Conservation (phyloP, 108 stramenopile genomes). For the Cylindrotheca fusiformis region DNA sequence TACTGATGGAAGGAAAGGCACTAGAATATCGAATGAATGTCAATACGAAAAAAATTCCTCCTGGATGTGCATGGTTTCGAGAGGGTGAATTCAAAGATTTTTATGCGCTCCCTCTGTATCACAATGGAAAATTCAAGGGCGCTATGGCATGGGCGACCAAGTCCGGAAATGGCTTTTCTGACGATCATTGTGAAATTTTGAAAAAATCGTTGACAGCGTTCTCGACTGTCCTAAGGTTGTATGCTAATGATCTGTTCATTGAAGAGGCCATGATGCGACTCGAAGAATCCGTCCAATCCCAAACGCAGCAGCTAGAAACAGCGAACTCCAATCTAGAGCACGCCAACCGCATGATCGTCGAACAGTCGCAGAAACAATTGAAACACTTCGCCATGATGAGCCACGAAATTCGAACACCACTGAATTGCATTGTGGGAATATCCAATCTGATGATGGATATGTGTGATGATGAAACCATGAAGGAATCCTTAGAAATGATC, state of each 20-base stretch:
- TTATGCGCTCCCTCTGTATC: constrained; percentile 9
- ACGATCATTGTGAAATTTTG: constrained; percentile 12
- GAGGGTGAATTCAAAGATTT: constrained; percentile 4
- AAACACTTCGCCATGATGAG: constrained; percentile 26
- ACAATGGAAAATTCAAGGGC: constrained; percentile 18
- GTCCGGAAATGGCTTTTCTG: constrained; percentile 7
- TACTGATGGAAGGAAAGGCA: constrained; percentile 14
- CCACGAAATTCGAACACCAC: constrained; percentile 31
- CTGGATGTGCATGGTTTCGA: constrained; percentile 3
- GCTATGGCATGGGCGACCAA: constrained; percentile 31
- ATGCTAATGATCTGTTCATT: constrained; percentile 8
- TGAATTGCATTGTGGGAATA: constrained; percentile 30
- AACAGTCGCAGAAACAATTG: constrained; percentile 10
- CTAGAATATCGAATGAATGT: constrained; percentile 8
- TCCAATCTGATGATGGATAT: constrained; percentile 12
- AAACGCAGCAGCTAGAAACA: constrained; percentile 9
- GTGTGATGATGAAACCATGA: constrained; percentile 9
- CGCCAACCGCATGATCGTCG: constrained; percentile 21
- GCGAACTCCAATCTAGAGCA: constrained; percentile 9
- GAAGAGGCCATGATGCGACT: constrained; percentile 9
- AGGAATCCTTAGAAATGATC: constrained; percentile 24
- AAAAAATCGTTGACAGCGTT: constrained; percentile 17
- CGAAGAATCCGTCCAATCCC: constrained; percentile 9
- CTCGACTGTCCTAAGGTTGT: constrained; percentile 1
- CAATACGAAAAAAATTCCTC: neutral